Evolutionary conservation across 768 basidiomycete genomes (phyloP).

Genomic region (Xanthoconium stramineum): DNA sequence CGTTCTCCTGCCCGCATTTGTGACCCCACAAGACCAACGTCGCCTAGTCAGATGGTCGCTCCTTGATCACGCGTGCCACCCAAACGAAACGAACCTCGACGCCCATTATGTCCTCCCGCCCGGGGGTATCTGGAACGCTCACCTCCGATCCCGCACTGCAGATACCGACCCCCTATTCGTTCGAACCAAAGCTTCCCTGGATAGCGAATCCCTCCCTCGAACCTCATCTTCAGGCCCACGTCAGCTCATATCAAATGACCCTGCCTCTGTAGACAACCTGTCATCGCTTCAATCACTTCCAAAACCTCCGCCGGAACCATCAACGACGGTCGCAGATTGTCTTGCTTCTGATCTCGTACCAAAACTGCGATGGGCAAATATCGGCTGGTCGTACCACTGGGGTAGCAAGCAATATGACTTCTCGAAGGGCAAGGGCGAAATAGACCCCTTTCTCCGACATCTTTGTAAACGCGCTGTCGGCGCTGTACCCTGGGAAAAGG

Average conservation of each 20-base stretch:
- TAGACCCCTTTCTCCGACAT: slow-evolving; percentile 52
- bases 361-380: slow-evolving; percentile 92
- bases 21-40: slow-evolving; percentile 62
- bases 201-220: slow-evolving; percentile 1
- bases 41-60: slow-evolving; percentile 72
- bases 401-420: slow-evolving; percentile 95
- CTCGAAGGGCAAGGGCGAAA: slow-evolving; percentile 57
- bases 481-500: slow-evolving; percentile 64
- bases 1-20: slow-evolving; percentile 75
- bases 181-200: slow-evolving; percentile 36
- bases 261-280: slow-evolving; percentile 60
- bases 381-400: slow-evolving; percentile 98
- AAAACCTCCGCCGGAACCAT: slow-evolving; percentile 65
- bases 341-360: slow-evolving; percentile 55
- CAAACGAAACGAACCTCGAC: slow-evolving; percentile 89
- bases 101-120: slow-evolving; percentile 77
- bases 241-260: slow-evolving; percentile 66
- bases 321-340: slow-evolving; percentile 50
- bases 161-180: slow-evolving; percentile 37
- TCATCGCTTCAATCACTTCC: slow-evolving; percentile 48
- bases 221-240: slow-evolving; percentile 48
- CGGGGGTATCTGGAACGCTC: slow-evolving; percentile 75
- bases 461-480: slow-evolving; percentile 64
- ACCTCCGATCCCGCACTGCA: slow-evolving; percentile 34
- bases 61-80: slow-evolving; percentile 64